Evolutionary conservation across 352 stramenopile genomes (phyloP).

Genomic region (Pythium aphanidermatum): DNA sequence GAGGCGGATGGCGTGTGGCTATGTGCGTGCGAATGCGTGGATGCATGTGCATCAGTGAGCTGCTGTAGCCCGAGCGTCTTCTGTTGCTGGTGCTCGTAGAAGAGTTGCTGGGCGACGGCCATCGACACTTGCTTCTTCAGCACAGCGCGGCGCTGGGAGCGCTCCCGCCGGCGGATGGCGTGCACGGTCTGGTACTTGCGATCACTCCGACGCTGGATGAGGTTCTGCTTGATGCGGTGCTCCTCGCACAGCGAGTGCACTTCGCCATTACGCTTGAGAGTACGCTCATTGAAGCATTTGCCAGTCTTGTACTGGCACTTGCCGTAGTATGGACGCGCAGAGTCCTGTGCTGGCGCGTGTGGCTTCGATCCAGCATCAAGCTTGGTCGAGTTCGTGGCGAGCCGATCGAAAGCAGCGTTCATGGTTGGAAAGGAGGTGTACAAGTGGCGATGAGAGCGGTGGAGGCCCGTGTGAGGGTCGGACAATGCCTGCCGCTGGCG

Average conservation of each 20-base stretch:
- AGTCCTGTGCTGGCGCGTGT: constrained; percentile 1
- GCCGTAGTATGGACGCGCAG: constrained; percentile 42
- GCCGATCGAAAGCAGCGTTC: constrained; percentile 6
- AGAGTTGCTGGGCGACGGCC: constrained; percentile 72
- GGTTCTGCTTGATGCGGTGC: constrained; percentile 81
- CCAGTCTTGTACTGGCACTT: constrained; percentile 88
- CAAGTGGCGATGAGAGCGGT: background rate
- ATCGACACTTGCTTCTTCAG: constrained; percentile 81
- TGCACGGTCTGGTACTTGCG: constrained; percentile 86
- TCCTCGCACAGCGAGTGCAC: constrained; percentile 79
- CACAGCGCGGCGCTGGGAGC: constrained; percentile 68
- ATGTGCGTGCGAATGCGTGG: too few relatives aligned
- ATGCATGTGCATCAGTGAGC: too few relatives aligned
- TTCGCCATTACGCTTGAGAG: constrained; percentile 78
- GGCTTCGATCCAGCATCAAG: constrained; percentile 6
- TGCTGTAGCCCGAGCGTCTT: constrained; percentile 52
- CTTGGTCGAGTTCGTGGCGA: constrained; percentile 15
- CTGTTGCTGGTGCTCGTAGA: constrained; percentile 74
- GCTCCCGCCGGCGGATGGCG: constrained; percentile 65
- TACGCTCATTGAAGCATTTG: constrained; percentile 86
- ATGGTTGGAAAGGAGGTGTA: constrained; percentile 1
- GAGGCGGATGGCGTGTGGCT: too few relatives aligned
- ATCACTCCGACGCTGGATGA: constrained; percentile 78
- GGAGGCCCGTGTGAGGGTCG: background rate
- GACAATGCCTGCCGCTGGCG: constrained; percentile 9